Conservation (phyloP, 106 monocot genomes). For the Dendrobium officinale region DNA sequence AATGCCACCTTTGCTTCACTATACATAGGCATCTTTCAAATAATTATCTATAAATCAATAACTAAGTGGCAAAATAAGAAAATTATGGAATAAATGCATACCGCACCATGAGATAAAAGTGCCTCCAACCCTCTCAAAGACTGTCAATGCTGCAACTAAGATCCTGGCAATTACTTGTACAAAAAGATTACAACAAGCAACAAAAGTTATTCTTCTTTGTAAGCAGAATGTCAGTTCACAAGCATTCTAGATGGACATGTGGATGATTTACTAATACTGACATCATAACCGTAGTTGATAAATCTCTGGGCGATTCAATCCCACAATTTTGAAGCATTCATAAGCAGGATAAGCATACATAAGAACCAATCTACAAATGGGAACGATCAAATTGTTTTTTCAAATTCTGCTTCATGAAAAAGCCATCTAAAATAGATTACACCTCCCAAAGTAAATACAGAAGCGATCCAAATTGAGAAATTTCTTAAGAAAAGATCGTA, state of each 20-base stretch:
- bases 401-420: not conserved
- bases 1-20: conserved; percentile 68
- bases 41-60: not conserved
- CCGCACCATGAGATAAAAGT: conserved; percentile 69
- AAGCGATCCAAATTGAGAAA: not conserved
- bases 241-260: not conserved
- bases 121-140: conserved; percentile 73
- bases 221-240: not conserved
- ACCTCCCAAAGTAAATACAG: not conserved
- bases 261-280: conserved; percentile 46
- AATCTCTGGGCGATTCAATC: conserved; percentile 60
- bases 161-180: conserved; percentile 38
- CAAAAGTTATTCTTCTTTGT: not conserved
- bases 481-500: conserved; percentile 40
- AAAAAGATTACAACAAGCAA: not conserved
- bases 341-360: conserved; percentile 70
- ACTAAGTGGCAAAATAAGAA: not conserved
- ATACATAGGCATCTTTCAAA: conserved; percentile 82
- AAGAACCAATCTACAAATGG: conserved; percentile 41
- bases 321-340: conserved; percentile 65
- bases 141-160: conserved; percentile 62
- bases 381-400: not conserved
- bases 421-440: not conserved
- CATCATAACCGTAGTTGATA: conserved; percentile 64
- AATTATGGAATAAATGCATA: not conserved